Percentiles rank a stretch among this genome's conserved stretches.
phyloP scores from a whole-genome alignment of 257 asterid genomes.

The Solanum appendiculatum region DNA sequence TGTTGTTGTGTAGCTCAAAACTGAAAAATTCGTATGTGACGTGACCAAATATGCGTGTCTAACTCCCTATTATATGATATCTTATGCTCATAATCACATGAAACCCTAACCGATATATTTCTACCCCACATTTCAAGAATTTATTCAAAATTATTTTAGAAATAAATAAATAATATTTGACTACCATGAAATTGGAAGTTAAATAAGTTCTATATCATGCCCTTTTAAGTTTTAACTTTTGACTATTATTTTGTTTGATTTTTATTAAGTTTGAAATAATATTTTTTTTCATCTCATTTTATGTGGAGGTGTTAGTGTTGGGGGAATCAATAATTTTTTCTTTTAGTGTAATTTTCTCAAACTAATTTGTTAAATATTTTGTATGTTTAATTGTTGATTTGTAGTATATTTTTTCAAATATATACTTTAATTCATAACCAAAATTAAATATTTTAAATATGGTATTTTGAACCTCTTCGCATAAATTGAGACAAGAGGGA shows the following conservation, averaged over 20 bases:
- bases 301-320: neutral
- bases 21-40: conserved; percentile 35
- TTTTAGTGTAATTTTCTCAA: neutral
- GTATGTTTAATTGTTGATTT: neutral
- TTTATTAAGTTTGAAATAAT: neutral
- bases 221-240: no score
- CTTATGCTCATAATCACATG: neutral
- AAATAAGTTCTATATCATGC: no score
- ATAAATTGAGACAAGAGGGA: neutral
- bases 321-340: neutral
- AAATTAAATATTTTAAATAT: neutral
- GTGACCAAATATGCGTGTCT: conserved; percentile 49
- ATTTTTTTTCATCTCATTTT: neutral
- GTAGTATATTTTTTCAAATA: neutral
- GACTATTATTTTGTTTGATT: neutral
- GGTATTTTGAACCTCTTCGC: neutral
- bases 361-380: neutral
- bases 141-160: neutral
- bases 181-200: neutral
- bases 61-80: conserved; percentile 12
- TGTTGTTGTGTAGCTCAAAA: conserved; percentile 23
- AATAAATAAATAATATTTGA: no score
- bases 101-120: conserved; percentile 28
- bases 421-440: neutral
- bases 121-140: neutral